Base-by-base conservation (phyloP, 1,284 basidiomycete genomes). In the Vanrija sp. region DNA sequence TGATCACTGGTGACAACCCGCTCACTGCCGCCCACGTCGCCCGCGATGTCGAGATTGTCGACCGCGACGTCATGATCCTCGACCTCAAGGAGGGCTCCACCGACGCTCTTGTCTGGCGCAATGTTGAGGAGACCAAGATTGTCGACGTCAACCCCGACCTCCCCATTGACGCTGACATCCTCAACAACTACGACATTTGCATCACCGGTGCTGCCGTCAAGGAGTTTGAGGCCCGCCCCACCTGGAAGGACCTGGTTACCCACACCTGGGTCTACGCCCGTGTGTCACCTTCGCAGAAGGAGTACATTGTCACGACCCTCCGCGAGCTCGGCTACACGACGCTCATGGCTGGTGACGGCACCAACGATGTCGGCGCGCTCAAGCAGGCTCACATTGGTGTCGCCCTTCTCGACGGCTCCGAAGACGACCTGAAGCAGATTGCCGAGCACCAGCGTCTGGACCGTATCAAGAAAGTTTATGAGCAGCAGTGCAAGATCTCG, bases 1-100 rank as follows among this genome's bases (percentile, higher is more conserved):
- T 97, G 93, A 97, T 97, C 63, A 97, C 93, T 46, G 93, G 93
- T 44, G 93, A 97, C 76, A 97, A 97, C 74, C 94, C 93, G 15
- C 79, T 97, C 54, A 97, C 94, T 0, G 93, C 93, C 16, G 86
- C 89, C 1, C 93, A 97, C 72, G 92, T 97, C 43, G 93, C 94
- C 19, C 83, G 83, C 34, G 91, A 94, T 67, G 94, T 97, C 8
- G 93, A 97, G 67, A 97, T 97, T 64, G 87, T 97, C 12, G 93
- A 97, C 70, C 85, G 92, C 34, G 90, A 95, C 10, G 89, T 86
- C 3, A 83, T 96, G 49, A 95, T 97, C 60, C 80, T 97, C 23
- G 94, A 97, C 72, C 71, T 92, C 52, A 86, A 84, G 63, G 93
- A 97, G 69, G 87, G 91, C 49, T 80, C 90, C 0, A 78, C 81